Conservation (phyloP, 2,329 filamentous ascomycete species). For the Neofusicoccum ribis region DNA sequence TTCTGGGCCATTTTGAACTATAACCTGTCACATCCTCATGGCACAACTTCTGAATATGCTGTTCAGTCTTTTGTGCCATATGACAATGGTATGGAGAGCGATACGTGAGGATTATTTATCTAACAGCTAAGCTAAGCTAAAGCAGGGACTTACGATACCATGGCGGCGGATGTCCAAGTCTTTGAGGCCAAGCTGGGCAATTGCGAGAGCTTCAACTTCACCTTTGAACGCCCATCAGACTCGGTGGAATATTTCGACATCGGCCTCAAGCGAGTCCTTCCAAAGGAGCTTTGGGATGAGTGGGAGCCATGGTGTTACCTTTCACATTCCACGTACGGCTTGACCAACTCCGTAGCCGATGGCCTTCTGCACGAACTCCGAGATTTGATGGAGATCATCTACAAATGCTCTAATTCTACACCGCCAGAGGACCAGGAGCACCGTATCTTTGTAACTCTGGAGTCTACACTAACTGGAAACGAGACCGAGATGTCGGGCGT, state of each 20-base stretch:
- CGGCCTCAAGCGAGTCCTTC: neutral
- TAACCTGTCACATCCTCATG: neutral
- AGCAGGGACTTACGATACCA: neutral
- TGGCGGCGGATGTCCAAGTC: neutral
- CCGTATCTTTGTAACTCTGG: neutral
- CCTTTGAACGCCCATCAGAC: neutral
- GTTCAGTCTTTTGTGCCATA: neutral
- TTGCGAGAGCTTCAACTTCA: neutral
- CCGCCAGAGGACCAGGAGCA: neutral
- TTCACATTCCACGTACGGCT: neutral
- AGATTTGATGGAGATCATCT: neutral
- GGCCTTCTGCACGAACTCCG: neutral
- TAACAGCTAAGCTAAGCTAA: too few relatives aligned
- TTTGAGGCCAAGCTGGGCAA: neutral
- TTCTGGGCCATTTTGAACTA: neutral
- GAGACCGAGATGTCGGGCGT: neutral
- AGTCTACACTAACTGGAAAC: neutral
- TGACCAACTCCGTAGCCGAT: too few relatives aligned
- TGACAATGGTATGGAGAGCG: too few relatives aligned
- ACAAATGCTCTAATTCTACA: neutral
- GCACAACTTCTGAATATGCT: neutral
- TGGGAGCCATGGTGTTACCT: neutral
- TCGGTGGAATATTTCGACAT: neutral
- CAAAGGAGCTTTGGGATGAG: neutral
- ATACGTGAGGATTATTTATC: too few relatives aligned